phyloP scores from a whole-genome alignment of 768 basidiomycete genomes.

The Leccinum subtestaceum region DNA sequence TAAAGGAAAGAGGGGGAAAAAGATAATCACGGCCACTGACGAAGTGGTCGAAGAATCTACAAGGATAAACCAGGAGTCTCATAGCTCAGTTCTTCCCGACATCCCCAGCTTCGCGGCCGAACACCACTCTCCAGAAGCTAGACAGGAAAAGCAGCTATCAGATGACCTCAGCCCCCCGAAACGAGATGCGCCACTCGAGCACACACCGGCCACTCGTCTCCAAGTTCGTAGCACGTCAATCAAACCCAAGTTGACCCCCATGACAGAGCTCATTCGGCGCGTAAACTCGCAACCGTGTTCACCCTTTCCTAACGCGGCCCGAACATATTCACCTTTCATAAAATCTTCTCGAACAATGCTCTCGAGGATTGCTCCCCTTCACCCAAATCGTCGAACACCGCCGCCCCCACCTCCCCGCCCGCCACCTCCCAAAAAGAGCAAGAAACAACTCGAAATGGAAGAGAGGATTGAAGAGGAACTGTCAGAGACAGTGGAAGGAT shows the following conservation, averaged over 20 bases:
- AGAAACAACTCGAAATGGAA: constrained; percentile 73
- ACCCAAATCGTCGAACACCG: constrained; percentile 68
- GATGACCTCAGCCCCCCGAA: constrained; percentile 2
- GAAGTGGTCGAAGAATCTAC: constrained; percentile 6
- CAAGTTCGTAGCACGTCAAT: constrained; percentile 38
- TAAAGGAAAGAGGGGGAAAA: constrained; percentile 30
- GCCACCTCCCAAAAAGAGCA: constrained; percentile 73
- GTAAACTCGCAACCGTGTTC: constrained; percentile 67
- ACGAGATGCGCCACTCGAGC: constrained; percentile 5
- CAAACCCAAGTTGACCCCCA: constrained; percentile 56
- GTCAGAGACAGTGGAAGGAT: constrained; percentile 68
- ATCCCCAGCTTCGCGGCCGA: not conserved
- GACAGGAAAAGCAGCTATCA: constrained; percentile 15
- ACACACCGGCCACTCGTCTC: constrained; percentile 7
- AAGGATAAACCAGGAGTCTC: constrained; percentile 2
- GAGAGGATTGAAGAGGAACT: constrained; percentile 82
- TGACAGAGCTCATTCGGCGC: constrained; percentile 74
- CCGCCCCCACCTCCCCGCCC: constrained; percentile 71
- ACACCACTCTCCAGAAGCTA: not conserved
- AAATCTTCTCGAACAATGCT: constrained; percentile 64
- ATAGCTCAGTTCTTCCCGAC: not conserved
- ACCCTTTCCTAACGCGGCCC: constrained; percentile 34
- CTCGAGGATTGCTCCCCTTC: constrained; percentile 71
- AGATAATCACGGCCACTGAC: constrained; percentile 6
- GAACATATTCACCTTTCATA: constrained; percentile 59